These are phyloP conservation scores for Oidium heveae DNA, from an alignment of 2,329 filamentous ascomycete species.

Conservation along the genomic window DNA sequence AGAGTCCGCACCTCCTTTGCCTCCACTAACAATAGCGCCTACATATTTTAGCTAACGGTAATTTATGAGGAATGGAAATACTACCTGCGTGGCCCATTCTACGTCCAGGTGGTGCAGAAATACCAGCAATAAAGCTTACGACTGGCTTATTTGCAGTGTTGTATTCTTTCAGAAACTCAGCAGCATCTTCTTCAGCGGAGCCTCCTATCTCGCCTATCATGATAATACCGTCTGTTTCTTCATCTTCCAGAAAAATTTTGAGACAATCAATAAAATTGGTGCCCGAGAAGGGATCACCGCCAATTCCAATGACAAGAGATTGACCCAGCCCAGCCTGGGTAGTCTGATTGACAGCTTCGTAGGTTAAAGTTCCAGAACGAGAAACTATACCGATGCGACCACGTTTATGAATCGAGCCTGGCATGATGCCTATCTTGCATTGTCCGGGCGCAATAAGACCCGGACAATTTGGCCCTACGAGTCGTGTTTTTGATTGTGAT, in stretches of 20 bases:
- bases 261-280: slow-evolving; percentile 99
- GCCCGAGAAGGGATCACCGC: slow-evolving; percentile 93
- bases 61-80: slow-evolving; percentile 1
- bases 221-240: slow-evolving; percentile 96
- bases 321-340: slow-evolving; percentile 91
- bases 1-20: slow-evolving; percentile 92
- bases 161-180: slow-evolving; percentile 79
- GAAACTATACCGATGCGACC: slow-evolving; percentile 97
- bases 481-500: slow-evolving; percentile 86
- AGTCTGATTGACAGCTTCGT: slow-evolving; percentile 99
- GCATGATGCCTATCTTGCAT: slow-evolving; percentile 99
- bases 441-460: slow-evolving; percentile 86
- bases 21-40: slow-evolving; percentile 79
- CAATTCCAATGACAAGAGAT: slow-evolving; percentile 93
- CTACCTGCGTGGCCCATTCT: slow-evolving; percentile 92
- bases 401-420: slow-evolving; percentile 98
- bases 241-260: slow-evolving; percentile 84
- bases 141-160: slow-evolving; percentile 90
- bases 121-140: slow-evolving; percentile 94
- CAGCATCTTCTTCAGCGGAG: slow-evolving; percentile 89
- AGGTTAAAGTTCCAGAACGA: slow-evolving; percentile 90
- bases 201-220: slow-evolving; percentile 99
- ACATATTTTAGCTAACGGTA: slow-evolving; percentile 5
- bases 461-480: slow-evolving; percentile 94
- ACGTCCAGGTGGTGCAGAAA: slow-evolving; percentile 83